Evolutionary conservation across 179 eudicot genomes (phyloP).

Genomic region (Beta lomatogona): DNA sequence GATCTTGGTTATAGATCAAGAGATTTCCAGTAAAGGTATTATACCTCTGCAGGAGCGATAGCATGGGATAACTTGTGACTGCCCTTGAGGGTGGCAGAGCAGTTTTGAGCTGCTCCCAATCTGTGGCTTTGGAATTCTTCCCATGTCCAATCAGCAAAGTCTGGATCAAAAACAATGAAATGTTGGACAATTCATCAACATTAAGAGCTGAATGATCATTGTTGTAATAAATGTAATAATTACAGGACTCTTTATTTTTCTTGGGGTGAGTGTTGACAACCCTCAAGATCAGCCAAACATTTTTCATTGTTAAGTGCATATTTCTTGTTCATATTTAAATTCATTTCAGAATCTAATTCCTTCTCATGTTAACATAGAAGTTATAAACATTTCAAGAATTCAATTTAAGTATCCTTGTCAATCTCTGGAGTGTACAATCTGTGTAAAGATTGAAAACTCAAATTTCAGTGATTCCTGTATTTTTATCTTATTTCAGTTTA

Average conservation of each 20-base stretch:
- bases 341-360: too few species aligned
- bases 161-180: conserved; percentile 36
- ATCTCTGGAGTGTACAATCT: too few species aligned
- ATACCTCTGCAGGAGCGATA: conserved; percentile 65
- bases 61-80: conserved; percentile 66
- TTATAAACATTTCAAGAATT: too few species aligned
- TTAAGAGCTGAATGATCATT: background rate
- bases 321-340: background rate
- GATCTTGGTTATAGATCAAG: background rate
- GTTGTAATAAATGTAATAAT: background rate
- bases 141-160: conserved; percentile 90
- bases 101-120: conserved; percentile 92
- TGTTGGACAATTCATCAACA: background rate
- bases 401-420: too few species aligned
- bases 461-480: too few species aligned
- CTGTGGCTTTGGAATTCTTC: conserved; percentile 72
- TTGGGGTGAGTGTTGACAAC: background rate
- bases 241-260: background rate
- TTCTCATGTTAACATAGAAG: too few species aligned
- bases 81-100: conserved; percentile 88
- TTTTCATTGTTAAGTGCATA: background rate
- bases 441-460: too few species aligned
- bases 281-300: background rate
- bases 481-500: too few species aligned
- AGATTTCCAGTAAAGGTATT: background rate